Evolutionary conservation across 257 asterid species (phyloP).

Genomic region (Jasminum sambac): DNA sequence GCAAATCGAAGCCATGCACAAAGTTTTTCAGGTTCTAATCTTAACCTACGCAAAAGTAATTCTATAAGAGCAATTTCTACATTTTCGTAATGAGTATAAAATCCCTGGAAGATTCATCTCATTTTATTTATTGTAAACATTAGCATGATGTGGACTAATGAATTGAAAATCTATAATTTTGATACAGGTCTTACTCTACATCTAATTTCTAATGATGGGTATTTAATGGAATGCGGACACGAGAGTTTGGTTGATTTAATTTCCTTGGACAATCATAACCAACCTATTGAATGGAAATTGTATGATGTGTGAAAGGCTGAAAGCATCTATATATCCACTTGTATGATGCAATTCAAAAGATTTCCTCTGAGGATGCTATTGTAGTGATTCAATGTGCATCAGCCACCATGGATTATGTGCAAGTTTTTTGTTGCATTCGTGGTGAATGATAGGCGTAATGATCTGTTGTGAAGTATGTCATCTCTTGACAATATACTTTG

Average conservation of each 20-base stretch:
- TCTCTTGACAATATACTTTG: background rate
- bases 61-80: constrained; percentile 27
- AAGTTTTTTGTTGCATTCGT: background rate
- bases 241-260: background rate
- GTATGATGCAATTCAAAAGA: constrained; percentile 18
- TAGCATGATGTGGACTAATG: constrained; percentile 34
- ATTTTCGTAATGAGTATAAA: constrained; percentile 22
- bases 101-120: constrained; percentile 17
- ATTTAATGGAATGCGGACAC: constrained; percentile 7
- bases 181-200: constrained; percentile 37
- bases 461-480: background rate
- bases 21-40: constrained; percentile 99
- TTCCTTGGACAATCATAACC: constrained; percentile 7
- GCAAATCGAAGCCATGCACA: constrained; percentile 99
- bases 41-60: constrained; percentile 55
- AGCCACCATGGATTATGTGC: background rate
- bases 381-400: background rate
- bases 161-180: constrained; percentile 40
- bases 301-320: constrained; percentile 31
- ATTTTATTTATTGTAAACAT: background rate
- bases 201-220: constrained; percentile 25
- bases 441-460: background rate
- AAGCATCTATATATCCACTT: constrained; percentile 21
- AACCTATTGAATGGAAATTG: constrained; percentile 34
- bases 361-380: constrained; percentile 19